Percentiles rank a stretch among this genome's conserved stretches.
Conservation (phyloP, 1,284 basidiomycete species). For the Cutaneotrichosporon sp. region DNA sequence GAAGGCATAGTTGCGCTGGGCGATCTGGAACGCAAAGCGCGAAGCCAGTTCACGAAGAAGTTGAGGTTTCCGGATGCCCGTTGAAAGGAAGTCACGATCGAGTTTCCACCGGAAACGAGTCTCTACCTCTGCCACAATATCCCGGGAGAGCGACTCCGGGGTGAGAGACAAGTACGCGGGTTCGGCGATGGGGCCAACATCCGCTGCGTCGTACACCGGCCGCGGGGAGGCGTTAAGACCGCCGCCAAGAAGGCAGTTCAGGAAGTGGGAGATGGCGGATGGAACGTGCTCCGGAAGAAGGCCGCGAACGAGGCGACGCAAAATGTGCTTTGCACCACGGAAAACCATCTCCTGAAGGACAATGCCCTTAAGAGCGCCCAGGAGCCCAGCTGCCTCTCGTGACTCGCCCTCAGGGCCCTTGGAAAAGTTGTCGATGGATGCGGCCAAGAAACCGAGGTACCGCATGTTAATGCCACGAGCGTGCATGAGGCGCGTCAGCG, state of each 20-base stretch:
- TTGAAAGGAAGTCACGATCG: conserved; percentile 43
- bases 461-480: conserved; percentile 57
- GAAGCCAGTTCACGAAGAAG: conserved; percentile 53
- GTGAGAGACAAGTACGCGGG: conserved; percentile 52
- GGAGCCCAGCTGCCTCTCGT: conserved; percentile 32
- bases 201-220: conserved; percentile 44
- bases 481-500: conserved; percentile 53
- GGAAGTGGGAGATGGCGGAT: conserved; percentile 53
- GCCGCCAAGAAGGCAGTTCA: conserved; percentile 56
- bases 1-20: conserved; percentile 52
- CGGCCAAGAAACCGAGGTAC: conserved; percentile 53
- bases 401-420: conserved; percentile 31
- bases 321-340: conserved; percentile 54
- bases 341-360: conserved; percentile 56
- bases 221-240: conserved; percentile 48
- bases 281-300: conserved; percentile 47
- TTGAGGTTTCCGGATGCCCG: conserved; percentile 48
- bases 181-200: conserved; percentile 27
- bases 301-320: conserved; percentile 48
- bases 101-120: conserved; percentile 53
- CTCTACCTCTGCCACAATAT: conserved; percentile 49
- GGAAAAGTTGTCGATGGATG: conserved; percentile 47
- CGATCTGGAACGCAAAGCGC: conserved; percentile 54
- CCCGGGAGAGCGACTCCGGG: conserved; percentile 48
- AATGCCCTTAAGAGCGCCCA: conserved; percentile 44